Evolutionary conservation across 495 filamentous ascomycete genomes (phyloP).

Genomic region (Viridothelium virens): DNA sequence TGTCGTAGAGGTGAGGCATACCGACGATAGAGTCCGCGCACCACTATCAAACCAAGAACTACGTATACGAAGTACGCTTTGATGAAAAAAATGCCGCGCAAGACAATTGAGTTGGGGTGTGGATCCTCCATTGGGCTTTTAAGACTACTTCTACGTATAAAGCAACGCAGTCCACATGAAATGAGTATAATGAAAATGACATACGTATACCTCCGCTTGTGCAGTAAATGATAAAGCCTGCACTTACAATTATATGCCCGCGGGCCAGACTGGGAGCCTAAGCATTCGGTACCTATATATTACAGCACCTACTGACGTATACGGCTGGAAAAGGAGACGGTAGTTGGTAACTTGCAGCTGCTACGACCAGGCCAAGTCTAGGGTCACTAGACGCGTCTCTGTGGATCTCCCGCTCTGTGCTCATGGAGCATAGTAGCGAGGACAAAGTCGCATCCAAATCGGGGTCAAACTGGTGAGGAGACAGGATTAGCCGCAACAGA

Average conservation of each 20-base stretch:
- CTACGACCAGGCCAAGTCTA: background rate
- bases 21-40: conserved; percentile 22
- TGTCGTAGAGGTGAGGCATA: conserved; percentile 19
- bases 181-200: background rate
- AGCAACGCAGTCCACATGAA: background rate
- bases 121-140: background rate
- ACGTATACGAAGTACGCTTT: conserved; percentile 16
- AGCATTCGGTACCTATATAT: background rate
- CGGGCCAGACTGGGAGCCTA: background rate
- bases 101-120: conserved; percentile 5
- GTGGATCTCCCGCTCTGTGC: background rate
- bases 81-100: conserved; percentile 16
- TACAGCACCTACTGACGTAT: background rate
- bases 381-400: background rate
- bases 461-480: background rate
- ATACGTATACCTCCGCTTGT: background rate
- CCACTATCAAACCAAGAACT: conserved; percentile 15
- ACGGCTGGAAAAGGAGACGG: background rate
- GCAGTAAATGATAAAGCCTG: background rate
- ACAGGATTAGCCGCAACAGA: background rate
- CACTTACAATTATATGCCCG: background rate
- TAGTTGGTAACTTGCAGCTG: background rate
- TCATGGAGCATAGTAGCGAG: background rate
- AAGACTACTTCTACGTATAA: background rate
- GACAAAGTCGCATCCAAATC: background rate